These are phyloP conservation scores for Lentinula guzmanii DNA, from an alignment of 768 basidiomycete genomes.

Conservation along the genomic window DNA sequence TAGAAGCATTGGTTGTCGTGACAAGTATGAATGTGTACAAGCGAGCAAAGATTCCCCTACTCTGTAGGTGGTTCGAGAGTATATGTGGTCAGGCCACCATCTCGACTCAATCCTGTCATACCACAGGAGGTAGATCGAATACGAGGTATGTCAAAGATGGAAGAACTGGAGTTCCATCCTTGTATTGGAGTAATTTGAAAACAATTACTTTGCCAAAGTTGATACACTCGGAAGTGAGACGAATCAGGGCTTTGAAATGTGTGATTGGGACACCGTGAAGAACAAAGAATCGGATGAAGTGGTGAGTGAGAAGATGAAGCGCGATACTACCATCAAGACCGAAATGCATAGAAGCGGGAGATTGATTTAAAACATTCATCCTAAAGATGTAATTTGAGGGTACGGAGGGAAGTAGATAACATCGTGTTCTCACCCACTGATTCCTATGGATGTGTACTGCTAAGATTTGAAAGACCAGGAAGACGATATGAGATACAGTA, in stretches of 20 bases:
- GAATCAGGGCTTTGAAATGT: background rate
- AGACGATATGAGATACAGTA: too few relatives aligned
- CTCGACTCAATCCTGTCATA: background rate
- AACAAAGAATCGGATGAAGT: too few relatives aligned
- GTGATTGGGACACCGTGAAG: too few relatives aligned
- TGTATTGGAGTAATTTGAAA: background rate
- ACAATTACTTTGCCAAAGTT: background rate
- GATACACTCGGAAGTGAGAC: background rate
- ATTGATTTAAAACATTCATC: too few relatives aligned
- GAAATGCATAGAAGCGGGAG: too few relatives aligned
- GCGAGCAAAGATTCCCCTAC: background rate
- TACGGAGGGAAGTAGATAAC: too few relatives aligned
- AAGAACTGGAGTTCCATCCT: background rate
- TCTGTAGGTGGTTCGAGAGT: background rate
- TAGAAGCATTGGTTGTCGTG: background rate
- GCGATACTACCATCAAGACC: too few relatives aligned
- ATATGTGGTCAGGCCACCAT: background rate
- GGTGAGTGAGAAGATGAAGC: too few relatives aligned
- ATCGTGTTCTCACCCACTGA: too few relatives aligned
- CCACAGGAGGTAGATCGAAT: background rate
- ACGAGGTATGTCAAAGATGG: background rate
- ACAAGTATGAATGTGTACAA: background rate
- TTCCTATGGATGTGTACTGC: too few relatives aligned
- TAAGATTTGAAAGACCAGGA: too few relatives aligned
- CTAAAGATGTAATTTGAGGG: too few relatives aligned